phyloP scores from a whole-genome alignment of 257 asterid genomes.

The Gentiana straminea region DNA sequence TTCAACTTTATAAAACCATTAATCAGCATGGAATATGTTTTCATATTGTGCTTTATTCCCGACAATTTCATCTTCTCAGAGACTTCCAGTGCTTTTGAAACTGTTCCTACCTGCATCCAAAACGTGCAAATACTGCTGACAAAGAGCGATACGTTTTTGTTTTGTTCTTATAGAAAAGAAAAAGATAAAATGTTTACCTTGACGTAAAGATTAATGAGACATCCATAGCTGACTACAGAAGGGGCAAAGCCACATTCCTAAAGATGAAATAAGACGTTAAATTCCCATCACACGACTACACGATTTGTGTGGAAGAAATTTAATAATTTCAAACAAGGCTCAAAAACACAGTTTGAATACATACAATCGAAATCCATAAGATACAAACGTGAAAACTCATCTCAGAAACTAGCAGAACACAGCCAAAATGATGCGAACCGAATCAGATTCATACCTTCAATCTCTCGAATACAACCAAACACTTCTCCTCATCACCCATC shows the following conservation, averaged over 20 bases:
- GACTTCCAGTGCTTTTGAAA: slow-evolving; percentile 77
- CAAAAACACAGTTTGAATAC: not conserved
- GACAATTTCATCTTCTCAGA: slow-evolving; percentile 66
- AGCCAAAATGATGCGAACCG: too few relatives aligned
- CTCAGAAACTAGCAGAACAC: too few relatives aligned
- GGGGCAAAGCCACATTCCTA: slow-evolving; percentile 93
- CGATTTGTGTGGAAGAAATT: not conserved
- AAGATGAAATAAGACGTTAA: slow-evolving; percentile 14
- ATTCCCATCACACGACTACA: not conserved
- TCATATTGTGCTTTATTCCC: slow-evolving; percentile 77
- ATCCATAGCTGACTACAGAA: slow-evolving; percentile 79
- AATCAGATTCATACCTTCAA: slow-evolving; percentile 40
- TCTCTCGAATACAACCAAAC: slow-evolving; percentile 74
- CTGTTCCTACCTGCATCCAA: slow-evolving; percentile 53
- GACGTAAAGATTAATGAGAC: slow-evolving; percentile 79
- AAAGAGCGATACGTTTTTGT: too few relatives aligned
- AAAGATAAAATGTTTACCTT: slow-evolving; percentile 39
- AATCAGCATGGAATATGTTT: slow-evolving; percentile 94
- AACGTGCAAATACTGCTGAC: not conserved
- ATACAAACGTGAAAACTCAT: not conserved
- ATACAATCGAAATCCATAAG: too few relatives aligned
- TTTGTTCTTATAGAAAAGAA: too few relatives aligned
- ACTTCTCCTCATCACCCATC: slow-evolving; percentile 60
- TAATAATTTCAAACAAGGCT: slow-evolving; percentile 7
- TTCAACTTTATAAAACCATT: slow-evolving; percentile 75